Evolutionary conservation across 257 asterid species (phyloP).

Genomic region (Solanum pimpinellifolium): DNA sequence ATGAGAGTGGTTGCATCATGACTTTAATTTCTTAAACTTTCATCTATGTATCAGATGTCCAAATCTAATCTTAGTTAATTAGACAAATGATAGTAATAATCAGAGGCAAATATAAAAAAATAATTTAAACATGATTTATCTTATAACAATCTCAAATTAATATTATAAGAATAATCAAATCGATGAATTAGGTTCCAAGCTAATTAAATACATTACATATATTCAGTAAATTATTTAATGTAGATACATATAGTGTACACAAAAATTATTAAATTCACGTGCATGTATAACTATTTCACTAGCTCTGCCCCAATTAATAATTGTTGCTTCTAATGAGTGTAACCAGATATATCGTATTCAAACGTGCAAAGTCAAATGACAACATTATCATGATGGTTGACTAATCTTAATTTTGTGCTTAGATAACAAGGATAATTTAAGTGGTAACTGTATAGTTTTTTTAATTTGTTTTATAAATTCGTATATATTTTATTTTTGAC

Average conservation of each 20-base stretch:
- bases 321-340: neutral
- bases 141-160: neutral
- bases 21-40: neutral
- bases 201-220: neutral
- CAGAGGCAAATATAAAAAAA: neutral
- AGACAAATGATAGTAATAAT: neutral
- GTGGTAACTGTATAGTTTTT: neutral
- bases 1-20: neutral
- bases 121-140: accelerated
- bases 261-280: neutral
- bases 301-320: neutral
- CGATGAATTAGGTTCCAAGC: accelerated
- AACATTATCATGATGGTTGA: neutral
- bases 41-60: neutral
- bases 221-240: neutral
- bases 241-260: accelerated
- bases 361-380: neutral
- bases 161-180: neutral
- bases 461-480: neutral
- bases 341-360: neutral
- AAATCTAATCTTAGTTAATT: neutral
- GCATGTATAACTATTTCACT: neutral
- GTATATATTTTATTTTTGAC: neutral
- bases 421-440: neutral
- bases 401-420: neutral